These are phyloP conservation scores for Cucumis hystrix DNA, from an alignment of 306 rosid genomes.

Conservation along the genomic window DNA sequence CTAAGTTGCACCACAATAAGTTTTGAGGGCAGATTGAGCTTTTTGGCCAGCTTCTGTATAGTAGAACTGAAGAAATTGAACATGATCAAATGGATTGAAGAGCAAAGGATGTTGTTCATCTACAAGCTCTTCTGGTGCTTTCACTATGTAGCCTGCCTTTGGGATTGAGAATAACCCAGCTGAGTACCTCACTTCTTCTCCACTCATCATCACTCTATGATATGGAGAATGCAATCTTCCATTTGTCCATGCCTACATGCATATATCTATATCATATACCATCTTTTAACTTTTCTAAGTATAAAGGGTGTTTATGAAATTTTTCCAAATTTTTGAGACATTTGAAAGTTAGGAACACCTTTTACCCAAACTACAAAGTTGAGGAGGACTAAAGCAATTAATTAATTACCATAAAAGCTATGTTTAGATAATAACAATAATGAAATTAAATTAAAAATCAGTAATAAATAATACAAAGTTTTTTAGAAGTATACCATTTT, in stretches of 20 bases:
- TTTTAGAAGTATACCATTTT: no score
- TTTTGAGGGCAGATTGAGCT: conserved; percentile 24
- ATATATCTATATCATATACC: no score
- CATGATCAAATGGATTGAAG: conserved; percentile 47
- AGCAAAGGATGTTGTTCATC: conserved; percentile 59
- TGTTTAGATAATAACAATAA: no score
- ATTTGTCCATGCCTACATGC: conserved; percentile 58
- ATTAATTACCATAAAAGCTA: no score
- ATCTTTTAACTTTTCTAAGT: no score
- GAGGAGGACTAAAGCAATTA: no score
- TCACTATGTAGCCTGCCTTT: conserved; percentile 27
- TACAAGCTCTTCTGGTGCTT: conserved; percentile 52
- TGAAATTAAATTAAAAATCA: no score
- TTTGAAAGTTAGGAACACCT: no score
- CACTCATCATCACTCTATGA: conserved; percentile 61
- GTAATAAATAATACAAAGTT: no score
- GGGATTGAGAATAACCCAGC: conserved; percentile 47
- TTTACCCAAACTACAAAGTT: no score
- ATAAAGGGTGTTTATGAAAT: no score
- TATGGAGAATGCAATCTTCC: conserved; percentile 44
- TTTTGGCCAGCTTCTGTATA: conserved; percentile 29
- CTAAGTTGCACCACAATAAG: conserved; percentile 39
- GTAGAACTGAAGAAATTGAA: conserved; percentile 29
- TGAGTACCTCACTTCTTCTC: conserved; percentile 51
- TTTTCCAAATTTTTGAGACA: no score